Conservation (phyloP, 345 rosid genomes). For the Rhodomyrtus tomentosa region DNA sequence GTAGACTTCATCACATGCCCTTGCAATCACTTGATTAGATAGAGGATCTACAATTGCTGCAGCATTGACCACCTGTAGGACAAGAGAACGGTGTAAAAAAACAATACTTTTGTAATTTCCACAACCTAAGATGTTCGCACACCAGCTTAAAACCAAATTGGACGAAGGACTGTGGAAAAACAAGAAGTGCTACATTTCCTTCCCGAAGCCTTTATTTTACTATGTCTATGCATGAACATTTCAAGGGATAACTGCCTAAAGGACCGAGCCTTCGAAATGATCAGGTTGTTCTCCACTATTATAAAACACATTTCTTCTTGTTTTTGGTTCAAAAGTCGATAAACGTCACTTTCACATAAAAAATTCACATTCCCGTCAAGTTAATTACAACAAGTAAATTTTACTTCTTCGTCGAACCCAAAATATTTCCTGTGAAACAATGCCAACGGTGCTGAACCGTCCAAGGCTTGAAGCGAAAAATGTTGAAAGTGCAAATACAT, state of each 20-base stretch:
- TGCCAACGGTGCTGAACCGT: not conserved
- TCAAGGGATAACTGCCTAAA: not conserved
- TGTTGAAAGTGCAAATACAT: not conserved
- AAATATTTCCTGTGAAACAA: not conserved
- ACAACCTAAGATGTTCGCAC: not conserved
- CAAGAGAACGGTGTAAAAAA: not conserved
- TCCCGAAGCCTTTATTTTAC: not conserved
- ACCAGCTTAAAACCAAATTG: not conserved
- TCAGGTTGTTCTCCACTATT: not conserved
- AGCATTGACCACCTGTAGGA: conserved; percentile 62
- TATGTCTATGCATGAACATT: not conserved
- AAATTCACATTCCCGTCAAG: not conserved
- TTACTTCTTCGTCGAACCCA: not conserved
- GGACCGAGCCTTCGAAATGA: not conserved
- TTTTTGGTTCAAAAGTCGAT: not conserved
- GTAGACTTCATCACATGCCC: conserved; percentile 52
- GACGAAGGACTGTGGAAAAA: not conserved
- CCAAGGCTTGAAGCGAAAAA: not conserved
- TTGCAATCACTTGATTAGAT: conserved; percentile 37
- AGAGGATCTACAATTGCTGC: conserved; percentile 76
- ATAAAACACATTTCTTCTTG: not conserved
- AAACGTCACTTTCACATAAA: not conserved
- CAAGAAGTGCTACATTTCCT: not conserved
- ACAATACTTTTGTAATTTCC: not conserved
- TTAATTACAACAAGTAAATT: not conserved